Evolutionary conservation across 2,329 filamentous ascomycete species (phyloP), one percentile per base, ranked within the genome.

Genomic region (Ophioceras dolichostomum): DNA sequence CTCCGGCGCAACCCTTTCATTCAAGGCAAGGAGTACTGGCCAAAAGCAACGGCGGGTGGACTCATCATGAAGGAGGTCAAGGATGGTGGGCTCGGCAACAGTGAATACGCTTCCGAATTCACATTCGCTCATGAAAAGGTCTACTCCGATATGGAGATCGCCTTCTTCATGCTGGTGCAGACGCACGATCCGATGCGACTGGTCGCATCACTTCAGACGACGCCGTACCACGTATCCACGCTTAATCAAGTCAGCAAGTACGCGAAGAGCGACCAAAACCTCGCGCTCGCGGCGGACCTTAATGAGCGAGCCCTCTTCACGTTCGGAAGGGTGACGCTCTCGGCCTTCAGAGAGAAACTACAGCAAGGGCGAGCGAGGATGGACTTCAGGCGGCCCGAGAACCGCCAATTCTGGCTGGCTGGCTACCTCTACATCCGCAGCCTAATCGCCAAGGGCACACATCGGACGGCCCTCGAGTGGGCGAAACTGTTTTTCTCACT

Each of bases 211-310:
- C 65, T 96, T 3, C 71, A 76, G 43, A 66, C 68, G 47, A 78
- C 41, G 74, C 70, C 89, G 4, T 96, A 95, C 55, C 88, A 96
- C 54, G 81, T 96, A 46, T 91, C 86, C 2, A 88, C 85, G 2
- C 71, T 96, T n/a, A 76, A 96, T 17, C 88, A 95, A 54, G 87
- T 94, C 20, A 93, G 85, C 43, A 85, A 86, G 54, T 83, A 96
- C 35, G 87, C 87, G 10, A 89, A 91, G 54, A 83, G 94, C 46
- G 86, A 95, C 52, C 77, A 86, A 37, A 91, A 96, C 52, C 80
- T 87, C 54, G 76, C 88, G 1, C 73, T 91, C 4, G 79, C 89
- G 0, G 81, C 85, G 4, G 88, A 96, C 49, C 71, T 96, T 2
- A 76, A 93, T 38, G 89, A 96, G 60, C 75, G 91, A 32, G 88